phyloP scores from a whole-genome alignment of 768 basidiomycete species.

The Suillus placidus region DNA sequence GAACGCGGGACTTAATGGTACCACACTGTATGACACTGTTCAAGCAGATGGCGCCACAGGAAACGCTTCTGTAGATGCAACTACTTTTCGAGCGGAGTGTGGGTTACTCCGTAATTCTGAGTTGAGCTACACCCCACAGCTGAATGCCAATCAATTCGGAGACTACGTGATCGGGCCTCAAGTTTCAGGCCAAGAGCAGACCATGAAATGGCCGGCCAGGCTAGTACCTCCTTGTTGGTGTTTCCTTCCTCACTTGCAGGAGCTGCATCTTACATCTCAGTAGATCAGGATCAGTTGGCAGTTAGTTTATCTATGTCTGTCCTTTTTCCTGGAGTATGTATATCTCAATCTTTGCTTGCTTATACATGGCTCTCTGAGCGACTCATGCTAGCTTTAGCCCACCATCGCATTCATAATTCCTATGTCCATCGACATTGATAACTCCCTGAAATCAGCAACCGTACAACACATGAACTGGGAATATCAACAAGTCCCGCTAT shows the following conservation, averaged over 20 bases:
- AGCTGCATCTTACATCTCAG: not conserved
- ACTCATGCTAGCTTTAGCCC: not conserved
- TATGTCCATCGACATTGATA: conserved; percentile 8
- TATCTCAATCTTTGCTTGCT: not conserved
- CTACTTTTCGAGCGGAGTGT: conserved; percentile 10
- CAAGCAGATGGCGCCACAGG: conserved; percentile 2
- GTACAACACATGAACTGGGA: conserved; percentile 6
- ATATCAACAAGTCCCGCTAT: not conserved
- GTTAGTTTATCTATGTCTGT: not conserved
- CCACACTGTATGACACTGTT: conserved; percentile 15
- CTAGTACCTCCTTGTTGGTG: not conserved
- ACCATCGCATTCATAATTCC: conserved; percentile 17
- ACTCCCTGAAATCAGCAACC: not conserved
- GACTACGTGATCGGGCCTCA: not conserved
- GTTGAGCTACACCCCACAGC: not conserved
- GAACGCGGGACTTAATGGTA: conserved; percentile 1
- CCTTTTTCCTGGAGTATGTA: not conserved
- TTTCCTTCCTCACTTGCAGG: conserved; percentile 2
- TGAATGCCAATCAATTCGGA: not conserved
- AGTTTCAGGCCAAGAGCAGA: conserved; percentile 10
- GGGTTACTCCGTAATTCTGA: conserved; percentile 8
- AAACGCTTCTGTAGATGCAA: conserved; percentile 13
- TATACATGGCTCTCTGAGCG: not conserved
- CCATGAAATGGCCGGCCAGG: not conserved
- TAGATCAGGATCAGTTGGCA: not conserved